phyloP scores from a whole-genome alignment of 1,284 basidiomycete species.

The Chalciporus piperatoides region DNA sequence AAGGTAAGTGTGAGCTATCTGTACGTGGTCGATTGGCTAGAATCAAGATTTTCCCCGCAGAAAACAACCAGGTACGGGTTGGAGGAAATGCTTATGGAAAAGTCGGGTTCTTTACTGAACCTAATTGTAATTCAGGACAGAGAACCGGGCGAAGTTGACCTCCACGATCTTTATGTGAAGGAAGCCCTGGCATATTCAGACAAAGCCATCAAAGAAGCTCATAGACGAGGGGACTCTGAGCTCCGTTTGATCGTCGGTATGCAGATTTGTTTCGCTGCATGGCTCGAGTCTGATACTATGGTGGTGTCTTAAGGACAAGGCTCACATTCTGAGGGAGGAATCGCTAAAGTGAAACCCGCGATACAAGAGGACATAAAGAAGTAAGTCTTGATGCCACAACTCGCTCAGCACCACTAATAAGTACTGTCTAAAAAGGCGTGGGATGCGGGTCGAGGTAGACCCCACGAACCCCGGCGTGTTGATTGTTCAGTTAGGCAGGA shows the following conservation, averaged over 20 bases:
- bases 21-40: neutral
- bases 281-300: neutral
- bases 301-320: constrained; percentile 58
- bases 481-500: constrained; percentile 59
- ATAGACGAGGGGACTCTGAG: constrained; percentile 57
- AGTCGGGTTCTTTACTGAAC: constrained; percentile 1
- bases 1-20: constrained; percentile 41
- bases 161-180: constrained; percentile 89
- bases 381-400: constrained; percentile 38
- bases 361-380: constrained; percentile 82
- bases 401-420: neutral
- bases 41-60: constrained; percentile 9
- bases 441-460: constrained; percentile 51
- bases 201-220: constrained; percentile 62
- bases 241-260: constrained; percentile 84
- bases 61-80: constrained; percentile 24
- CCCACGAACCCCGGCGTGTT: constrained; percentile 83
- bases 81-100: neutral
- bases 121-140: constrained; percentile 45
- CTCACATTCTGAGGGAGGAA: constrained; percentile 75
- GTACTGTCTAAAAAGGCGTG: constrained; percentile 10
- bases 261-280: constrained; percentile 26
- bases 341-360: constrained; percentile 90
- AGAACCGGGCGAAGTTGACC: constrained; percentile 70
- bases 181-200: constrained; percentile 78